Conservation (phyloP, 495 filamentous ascomycete genomes). For the Penicillium longicatenatum region DNA sequence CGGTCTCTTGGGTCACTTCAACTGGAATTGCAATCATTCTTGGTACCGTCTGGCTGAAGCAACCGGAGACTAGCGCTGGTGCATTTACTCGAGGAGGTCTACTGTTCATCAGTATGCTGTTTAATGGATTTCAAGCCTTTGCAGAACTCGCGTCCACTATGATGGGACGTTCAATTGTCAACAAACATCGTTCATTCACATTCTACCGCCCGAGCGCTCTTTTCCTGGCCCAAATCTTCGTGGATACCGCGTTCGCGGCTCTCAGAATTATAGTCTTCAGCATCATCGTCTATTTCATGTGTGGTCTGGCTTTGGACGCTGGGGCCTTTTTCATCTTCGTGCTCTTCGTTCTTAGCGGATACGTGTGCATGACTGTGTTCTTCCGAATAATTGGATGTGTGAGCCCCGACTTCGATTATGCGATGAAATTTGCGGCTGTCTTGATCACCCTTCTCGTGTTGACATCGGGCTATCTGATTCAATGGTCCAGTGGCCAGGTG, state of each 20-base stretch:
- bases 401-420: conserved; percentile 82
- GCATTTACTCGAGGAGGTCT: conserved; percentile 79
- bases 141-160: conserved; percentile 71
- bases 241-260: conserved; percentile 73
- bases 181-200: conserved; percentile 77
- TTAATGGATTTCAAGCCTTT: conserved; percentile 81
- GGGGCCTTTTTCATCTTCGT: conserved; percentile 82
- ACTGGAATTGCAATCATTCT: conserved; percentile 76
- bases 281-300: conserved; percentile 83
- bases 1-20: conserved; percentile 73
- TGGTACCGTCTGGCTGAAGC: conserved; percentile 76
- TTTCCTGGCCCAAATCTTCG: conserved; percentile 76
- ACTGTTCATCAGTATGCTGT: conserved; percentile 72
- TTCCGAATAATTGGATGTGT: conserved; percentile 78
- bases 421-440: conserved; percentile 75
- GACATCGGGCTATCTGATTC: conserved; percentile 79
- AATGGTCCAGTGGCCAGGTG: conserved; percentile 66
- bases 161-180: conserved; percentile 72
- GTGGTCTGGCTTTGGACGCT: conserved; percentile 61
- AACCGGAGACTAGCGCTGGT: conserved; percentile 63
- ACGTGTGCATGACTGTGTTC: conserved; percentile 76
- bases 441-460: conserved; percentile 78
- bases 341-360: conserved; percentile 68
- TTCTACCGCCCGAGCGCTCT: conserved; percentile 79
- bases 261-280: conserved; percentile 69